These are phyloP conservation scores for Fraxinus albicans DNA, from an alignment of 305 asterid genomes.

Conservation along the genomic window DNA sequence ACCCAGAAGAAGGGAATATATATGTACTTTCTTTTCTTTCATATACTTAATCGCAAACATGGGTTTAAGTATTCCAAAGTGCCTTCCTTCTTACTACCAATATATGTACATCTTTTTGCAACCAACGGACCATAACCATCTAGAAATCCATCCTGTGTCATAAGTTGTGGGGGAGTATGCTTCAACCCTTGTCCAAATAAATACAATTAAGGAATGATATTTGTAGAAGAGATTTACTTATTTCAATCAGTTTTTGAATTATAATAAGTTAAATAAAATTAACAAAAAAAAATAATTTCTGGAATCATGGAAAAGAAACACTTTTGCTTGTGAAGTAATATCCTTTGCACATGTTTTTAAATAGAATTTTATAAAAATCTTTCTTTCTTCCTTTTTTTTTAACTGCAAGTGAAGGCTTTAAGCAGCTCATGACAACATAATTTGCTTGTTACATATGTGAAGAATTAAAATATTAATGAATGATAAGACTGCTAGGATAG, in stretches of 20 bases:
- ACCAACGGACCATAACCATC: neutral
- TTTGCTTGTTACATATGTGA: neutral
- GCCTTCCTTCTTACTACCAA: neutral
- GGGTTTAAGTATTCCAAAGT: neutral
- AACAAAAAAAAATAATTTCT: neutral
- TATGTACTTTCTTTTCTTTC: neutral
- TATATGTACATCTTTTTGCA: neutral
- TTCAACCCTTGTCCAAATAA: neutral
- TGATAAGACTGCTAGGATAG: neutral
- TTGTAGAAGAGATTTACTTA: too few relatives aligned
- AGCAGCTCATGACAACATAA: neutral
- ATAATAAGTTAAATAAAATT: neutral
- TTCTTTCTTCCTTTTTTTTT: neutral
- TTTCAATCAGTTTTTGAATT: too few relatives aligned
- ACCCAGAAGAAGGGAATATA: neutral
- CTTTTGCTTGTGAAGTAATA: neutral
- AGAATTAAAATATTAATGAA: neutral
- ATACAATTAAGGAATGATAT: neutral
- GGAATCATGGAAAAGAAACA: neutral
- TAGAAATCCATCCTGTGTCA: neutral
- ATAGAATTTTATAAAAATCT: neutral
- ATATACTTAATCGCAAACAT: neutral
- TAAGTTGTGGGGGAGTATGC: neutral
- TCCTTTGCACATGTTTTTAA: neutral
- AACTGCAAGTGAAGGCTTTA: neutral